These are phyloP conservation scores for Pseudogymnoascus sp. DNA, from an alignment of 2,329 filamentous ascomycete genomes.

Conservation along the genomic window DNA sequence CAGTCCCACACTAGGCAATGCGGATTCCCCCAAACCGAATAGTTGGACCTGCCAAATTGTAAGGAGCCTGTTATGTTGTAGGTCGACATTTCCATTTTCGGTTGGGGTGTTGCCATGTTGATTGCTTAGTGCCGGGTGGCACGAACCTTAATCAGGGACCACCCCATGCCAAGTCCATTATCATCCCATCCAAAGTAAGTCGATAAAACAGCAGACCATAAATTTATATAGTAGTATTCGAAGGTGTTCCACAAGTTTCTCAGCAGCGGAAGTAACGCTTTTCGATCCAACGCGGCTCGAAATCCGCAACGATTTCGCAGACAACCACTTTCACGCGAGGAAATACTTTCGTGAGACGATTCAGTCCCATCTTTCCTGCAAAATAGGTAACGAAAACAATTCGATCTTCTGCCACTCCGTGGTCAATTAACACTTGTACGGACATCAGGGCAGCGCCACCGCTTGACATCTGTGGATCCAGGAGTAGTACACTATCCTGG, in stretches of 20 bases:
- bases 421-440: constrained; percentile 88
- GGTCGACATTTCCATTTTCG: background rate
- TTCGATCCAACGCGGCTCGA: constrained; percentile 85
- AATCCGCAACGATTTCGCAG: constrained; percentile 70
- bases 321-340: constrained; percentile 82
- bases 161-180: background rate
- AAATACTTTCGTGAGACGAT: constrained; percentile 80
- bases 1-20: background rate
- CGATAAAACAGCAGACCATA: background rate
- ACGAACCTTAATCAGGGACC: background rate
- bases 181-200: background rate
- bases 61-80: background rate
- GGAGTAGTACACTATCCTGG: constrained; percentile 74
- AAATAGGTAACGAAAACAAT: constrained; percentile 93
- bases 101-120: background rate
- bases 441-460: constrained; percentile 86
- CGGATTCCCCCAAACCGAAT: background rate
- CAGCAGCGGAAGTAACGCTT: constrained; percentile 83
- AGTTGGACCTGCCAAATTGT: background rate
- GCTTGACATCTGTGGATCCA: constrained; percentile 92
- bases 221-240: background rate
- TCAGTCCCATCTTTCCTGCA: constrained; percentile 75
- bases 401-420: constrained; percentile 74
- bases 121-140: background rate
- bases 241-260: constrained; percentile 15